A percentile compares a stretch with the other conserved stretches of the same genome.
These are phyloP conservation scores for Microbotryomycetes sp. DNA, from an alignment of 1,284 basidiomycete species.

Conservation along the genomic window DNA sequence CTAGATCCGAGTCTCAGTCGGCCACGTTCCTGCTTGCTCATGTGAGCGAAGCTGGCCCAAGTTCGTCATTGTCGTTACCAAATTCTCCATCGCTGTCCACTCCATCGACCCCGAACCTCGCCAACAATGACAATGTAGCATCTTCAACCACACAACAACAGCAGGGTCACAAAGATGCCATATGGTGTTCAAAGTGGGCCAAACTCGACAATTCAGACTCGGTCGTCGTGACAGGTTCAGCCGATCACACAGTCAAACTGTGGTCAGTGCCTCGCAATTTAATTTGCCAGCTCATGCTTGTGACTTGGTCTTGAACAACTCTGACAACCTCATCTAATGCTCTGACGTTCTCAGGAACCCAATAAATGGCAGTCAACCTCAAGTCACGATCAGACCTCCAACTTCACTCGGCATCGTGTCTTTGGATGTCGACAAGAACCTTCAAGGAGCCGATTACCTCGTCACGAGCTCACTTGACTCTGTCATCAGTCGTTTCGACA, in stretches of 20 bases:
- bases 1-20: not conserved
- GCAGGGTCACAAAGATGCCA: constrained; percentile 23
- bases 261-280: constrained; percentile 22
- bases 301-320: not conserved
- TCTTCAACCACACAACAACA: not conserved
- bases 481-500: constrained; percentile 25
- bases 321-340: not conserved
- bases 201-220: constrained; percentile 4
- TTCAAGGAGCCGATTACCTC: constrained; percentile 14
- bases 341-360: constrained; percentile 14
- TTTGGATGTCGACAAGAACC: constrained; percentile 22
- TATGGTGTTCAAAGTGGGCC: constrained; percentile 24
- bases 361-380: not conserved
- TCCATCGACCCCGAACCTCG: not conserved
- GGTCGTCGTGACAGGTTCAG: constrained; percentile 20
- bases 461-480: constrained; percentile 30
- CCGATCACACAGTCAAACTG: constrained; percentile 25
- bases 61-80: not conserved
- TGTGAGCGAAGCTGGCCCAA: not conserved
- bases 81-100: no score
- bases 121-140: not conserved
- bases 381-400: constrained; percentile 14
- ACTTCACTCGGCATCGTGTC: constrained; percentile 30
- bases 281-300: not conserved
- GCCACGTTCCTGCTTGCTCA: not conserved